Base-by-base conservation (phyloP, 1,139 yeast species). In the Scheffersomyces insectosa region DNA sequence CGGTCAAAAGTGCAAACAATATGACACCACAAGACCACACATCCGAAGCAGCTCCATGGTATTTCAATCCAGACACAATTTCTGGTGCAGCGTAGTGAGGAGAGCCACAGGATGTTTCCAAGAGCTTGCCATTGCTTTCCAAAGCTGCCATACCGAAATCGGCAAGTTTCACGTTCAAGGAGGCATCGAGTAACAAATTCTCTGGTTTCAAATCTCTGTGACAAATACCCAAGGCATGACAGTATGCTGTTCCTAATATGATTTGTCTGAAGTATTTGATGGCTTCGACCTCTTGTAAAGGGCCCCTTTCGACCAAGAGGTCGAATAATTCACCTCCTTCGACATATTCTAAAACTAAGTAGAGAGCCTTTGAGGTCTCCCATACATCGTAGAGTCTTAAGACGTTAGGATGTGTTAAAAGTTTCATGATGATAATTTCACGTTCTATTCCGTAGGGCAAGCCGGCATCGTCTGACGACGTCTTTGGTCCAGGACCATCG, bases 71-170 rank as follows among this genome's bases (percentile, higher is more conserved):
- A 56, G 84, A 77, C 28, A 86, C 91, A 50, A 86, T 86, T 66
- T 86, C 95, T 1, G 95, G 95, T 6, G 95, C 88, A 11, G 95
- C 95, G 62, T 86, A 86, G 65, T 86, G 95, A 15, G 95, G 95
- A 33, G 90, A 83, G 3, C 95, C 95, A 69, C 95, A 86, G 11
- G 88, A 80, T 8, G 95, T 86, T 60, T 85, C 90, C 42, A 86
- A 68, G 44, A 86, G 66, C 61, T 80, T 82, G 36, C 85, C 87
- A 45, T 83, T 82, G 48, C 85, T 77, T 62, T 86, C 91, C 50
- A 86, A 68, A 23, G 95, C 93, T 23, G 95, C 95, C 95, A 86
- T 86, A 40, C 95, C 95, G 57, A 86, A 86, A 64, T 86, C 95
- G 6, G 95, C 95, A 52, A 86, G 80, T 57, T 86, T 86, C 42